Percentiles rank a stretch among this genome's conserved stretches.
phyloP scores from a whole-genome alignment of 495 filamentous ascomycete genomes.

The Pseudoneurospora amorphoporcata region DNA sequence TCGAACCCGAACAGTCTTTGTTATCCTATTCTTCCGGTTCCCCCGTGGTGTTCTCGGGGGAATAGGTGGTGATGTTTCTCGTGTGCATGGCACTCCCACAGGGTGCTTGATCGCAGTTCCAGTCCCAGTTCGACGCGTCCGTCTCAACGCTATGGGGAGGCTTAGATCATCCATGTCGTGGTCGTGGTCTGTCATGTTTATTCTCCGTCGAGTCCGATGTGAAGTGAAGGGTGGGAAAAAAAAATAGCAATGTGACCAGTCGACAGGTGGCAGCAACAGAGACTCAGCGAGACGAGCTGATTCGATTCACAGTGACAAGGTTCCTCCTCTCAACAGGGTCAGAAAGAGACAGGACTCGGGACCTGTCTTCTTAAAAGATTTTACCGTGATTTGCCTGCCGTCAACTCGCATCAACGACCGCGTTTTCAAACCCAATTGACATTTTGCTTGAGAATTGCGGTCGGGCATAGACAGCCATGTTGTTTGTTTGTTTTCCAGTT shows the following conservation, averaged over 20 bases:
- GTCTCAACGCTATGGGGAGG: not conserved
- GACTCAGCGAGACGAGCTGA: not conserved
- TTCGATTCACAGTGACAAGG: not conserved
- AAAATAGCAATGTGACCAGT: not conserved
- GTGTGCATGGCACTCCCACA: not conserved
- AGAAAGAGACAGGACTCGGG: not conserved
- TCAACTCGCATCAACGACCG: not conserved
- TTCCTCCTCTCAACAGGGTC: too few relatives aligned
- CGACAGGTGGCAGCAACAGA: not conserved
- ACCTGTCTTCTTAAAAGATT: not conserved
- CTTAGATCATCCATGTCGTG: not conserved
- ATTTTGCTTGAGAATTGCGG: not conserved
- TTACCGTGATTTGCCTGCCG: not conserved
- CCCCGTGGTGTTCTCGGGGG: not conserved
- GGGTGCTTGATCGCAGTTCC: not conserved
- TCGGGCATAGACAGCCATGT: not conserved
- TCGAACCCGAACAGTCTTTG: not conserved
- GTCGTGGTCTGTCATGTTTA: not conserved
- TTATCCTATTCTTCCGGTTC: not conserved
- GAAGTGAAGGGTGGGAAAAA: not conserved
- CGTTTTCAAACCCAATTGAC: not conserved
- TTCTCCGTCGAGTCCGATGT: too few relatives aligned
- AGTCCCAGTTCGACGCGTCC: not conserved
- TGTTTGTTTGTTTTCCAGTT: not conserved
- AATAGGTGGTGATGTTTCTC: not conserved